phyloP scores from a whole-genome alignment of 805 yeast species.

The Starmerella tilneyi region DNA sequence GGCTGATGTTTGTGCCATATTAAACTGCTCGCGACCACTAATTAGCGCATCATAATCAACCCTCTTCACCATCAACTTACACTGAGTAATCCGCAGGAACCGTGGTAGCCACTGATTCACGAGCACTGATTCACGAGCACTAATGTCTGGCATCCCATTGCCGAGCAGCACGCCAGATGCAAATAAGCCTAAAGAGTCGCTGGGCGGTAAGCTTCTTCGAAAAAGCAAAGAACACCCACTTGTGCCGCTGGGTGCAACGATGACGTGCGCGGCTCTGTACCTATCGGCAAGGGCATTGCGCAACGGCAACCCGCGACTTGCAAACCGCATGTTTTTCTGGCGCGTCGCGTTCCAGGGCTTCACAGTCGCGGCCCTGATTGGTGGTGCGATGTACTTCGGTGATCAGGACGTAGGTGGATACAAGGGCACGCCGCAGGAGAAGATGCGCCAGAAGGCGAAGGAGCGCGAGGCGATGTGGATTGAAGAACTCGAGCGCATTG shows the following conservation, averaged over 20 bases:
- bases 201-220: constrained; percentile 25
- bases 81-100: too few relatives aligned
- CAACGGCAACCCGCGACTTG: constrained; percentile 59
- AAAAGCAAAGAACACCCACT: constrained; percentile 76
- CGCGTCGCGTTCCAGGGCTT: constrained; percentile 80
- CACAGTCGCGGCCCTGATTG: constrained; percentile 70
- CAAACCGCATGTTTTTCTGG: constrained; percentile 81
- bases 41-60: too few relatives aligned
- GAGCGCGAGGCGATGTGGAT: constrained; percentile 81
- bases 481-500: constrained; percentile 73
- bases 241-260: constrained; percentile 72
- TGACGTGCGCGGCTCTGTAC: constrained; percentile 70
- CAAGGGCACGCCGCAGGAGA: constrained; percentile 33
- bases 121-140: too few relatives aligned
- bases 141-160: constrained; percentile 15
- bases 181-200: constrained; percentile 20
- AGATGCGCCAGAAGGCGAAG: constrained; percentile 66
- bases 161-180: constrained; percentile 20
- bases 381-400: constrained; percentile 51
- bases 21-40: too few relatives aligned
- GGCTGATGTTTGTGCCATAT: too few relatives aligned
- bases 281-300: constrained; percentile 69
- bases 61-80: too few relatives aligned
- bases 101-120: background rate
- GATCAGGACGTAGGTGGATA: constrained; percentile 41